phyloP scores from a whole-genome alignment of 1,284 basidiomycete genomes.

The Anthracocystis walkeri region DNA sequence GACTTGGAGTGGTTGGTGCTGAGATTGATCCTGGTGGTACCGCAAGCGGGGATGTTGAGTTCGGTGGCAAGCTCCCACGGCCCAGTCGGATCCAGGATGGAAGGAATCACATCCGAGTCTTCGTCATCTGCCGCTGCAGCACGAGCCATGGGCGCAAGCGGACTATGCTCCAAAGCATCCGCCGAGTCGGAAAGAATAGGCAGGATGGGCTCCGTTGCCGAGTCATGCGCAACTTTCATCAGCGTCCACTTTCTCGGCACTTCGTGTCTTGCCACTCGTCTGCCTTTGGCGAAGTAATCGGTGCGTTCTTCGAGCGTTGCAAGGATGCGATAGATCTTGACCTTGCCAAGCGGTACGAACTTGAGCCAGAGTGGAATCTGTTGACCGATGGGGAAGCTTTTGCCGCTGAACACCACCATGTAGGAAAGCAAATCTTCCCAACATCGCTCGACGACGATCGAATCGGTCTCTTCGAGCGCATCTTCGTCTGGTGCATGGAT shows the following conservation, averaged over 20 bases:
- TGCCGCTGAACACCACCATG: slow-evolving; percentile 80
- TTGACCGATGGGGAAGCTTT: slow-evolving; percentile 77
- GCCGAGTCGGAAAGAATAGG: slow-evolving; percentile 75
- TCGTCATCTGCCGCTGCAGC: slow-evolving; percentile 52
- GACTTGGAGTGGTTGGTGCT: slow-evolving; percentile 85
- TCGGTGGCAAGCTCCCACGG: slow-evolving; percentile 74
- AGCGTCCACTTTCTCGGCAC: slow-evolving; percentile 78
- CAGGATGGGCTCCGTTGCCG: slow-evolving; percentile 75
- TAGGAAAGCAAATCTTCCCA: slow-evolving; percentile 94
- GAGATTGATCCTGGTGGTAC: slow-evolving; percentile 75
- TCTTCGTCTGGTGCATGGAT: slow-evolving; percentile 77
- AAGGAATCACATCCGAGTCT: slow-evolving; percentile 51
- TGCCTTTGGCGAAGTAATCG: slow-evolving; percentile 71
- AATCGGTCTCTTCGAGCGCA: slow-evolving; percentile 78
- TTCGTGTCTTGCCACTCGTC: slow-evolving; percentile 81
- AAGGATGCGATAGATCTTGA: slow-evolving; percentile 82
- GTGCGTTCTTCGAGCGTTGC: slow-evolving; percentile 82
- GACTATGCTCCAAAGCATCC: slow-evolving; percentile 71
- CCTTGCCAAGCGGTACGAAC: slow-evolving; percentile 83
- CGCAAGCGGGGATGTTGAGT: slow-evolving; percentile 61
- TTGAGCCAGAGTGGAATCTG: slow-evolving; percentile 83
- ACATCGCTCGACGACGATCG: slow-evolving; percentile 86
- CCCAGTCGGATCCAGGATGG: slow-evolving; percentile 73
- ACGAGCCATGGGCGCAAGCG: slow-evolving; percentile 69
- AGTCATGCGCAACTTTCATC: slow-evolving; percentile 74